Conservation (phyloP, 2,329 filamentous ascomycete species). For the Fusarium luffae region DNA sequence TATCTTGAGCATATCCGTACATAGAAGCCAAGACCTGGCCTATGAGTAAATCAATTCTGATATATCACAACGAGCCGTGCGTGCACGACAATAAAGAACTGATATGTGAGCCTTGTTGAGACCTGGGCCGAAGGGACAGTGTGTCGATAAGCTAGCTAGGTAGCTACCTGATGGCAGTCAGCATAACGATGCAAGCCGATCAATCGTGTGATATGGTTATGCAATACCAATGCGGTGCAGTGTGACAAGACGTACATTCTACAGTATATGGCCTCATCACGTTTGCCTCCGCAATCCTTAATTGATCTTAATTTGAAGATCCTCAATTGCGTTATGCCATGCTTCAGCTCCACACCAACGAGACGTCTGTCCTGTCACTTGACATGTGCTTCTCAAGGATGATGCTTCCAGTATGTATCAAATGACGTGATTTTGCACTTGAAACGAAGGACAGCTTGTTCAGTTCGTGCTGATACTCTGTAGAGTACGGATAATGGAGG, state of each 20-base stretch:
- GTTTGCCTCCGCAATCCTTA: slow-evolving; percentile 8
- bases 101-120: slow-evolving; percentile 13
- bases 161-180: too few relatives aligned
- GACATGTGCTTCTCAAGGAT: slow-evolving; percentile 20
- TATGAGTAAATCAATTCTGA: slow-evolving; percentile 9
- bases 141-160: neutral
- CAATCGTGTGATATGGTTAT: slow-evolving; percentile 5
- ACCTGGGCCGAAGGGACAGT: slow-evolving; percentile 18
- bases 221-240: slow-evolving; percentile 2
- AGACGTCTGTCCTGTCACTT: neutral
- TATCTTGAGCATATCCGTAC: neutral
- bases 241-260: slow-evolving; percentile 38
- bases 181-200: slow-evolving; percentile 2
- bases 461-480: neutral
- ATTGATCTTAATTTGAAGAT: slow-evolving; percentile 2
- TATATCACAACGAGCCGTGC: slow-evolving; percentile 4
- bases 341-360: slow-evolving; percentile 24
- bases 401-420: slow-evolving; percentile 16
- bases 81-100: neutral
- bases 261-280: slow-evolving; percentile 39
- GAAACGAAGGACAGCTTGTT: slow-evolving; percentile 20
- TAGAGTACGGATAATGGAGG: neutral
- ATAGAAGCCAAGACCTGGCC: slow-evolving; percentile 11
- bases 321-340: neutral
- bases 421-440: slow-evolving; percentile 23